phyloP scores from a whole-genome alignment of 164 flowering plant species.

The Brasenia schreberi region DNA sequence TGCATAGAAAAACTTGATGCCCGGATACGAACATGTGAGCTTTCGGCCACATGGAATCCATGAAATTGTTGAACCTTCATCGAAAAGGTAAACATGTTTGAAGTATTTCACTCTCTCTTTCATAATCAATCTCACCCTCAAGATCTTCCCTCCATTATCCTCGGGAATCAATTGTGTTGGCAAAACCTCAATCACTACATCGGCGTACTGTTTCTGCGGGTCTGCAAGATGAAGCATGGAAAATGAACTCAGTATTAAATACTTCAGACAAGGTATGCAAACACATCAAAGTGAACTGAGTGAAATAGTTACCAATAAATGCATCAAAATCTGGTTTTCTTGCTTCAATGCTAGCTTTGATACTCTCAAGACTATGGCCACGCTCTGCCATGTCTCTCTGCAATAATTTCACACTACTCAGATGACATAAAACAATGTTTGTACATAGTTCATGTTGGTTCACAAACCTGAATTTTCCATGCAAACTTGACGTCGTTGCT shows the following conservation, averaged over 20 bases:
- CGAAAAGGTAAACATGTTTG: constrained; percentile 87
- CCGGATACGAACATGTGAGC: constrained; percentile 96
- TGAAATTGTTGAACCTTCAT: constrained; percentile 90
- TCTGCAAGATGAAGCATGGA: constrained; percentile 30
- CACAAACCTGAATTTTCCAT: constrained; percentile 91
- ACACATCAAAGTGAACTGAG: neutral
- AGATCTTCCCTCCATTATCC: constrained; percentile 77
- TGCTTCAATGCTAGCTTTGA: constrained; percentile 96
- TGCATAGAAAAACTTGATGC: constrained; percentile 83
- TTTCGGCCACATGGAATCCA: constrained; percentile 99
- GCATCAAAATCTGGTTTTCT: constrained; percentile 98
- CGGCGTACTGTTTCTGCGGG: constrained; percentile 95
- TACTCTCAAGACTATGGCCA: constrained; percentile 97
- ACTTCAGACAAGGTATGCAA: neutral
- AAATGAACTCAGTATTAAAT: neutral
- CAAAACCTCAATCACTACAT: constrained; percentile 91
- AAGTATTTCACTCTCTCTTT: constrained; percentile 80
- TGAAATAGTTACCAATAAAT: constrained; percentile 51
- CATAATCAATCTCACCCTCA: constrained; percentile 83
- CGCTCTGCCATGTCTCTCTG: constrained; percentile 99
- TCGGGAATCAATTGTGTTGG: constrained; percentile 91
- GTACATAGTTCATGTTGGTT: neutral
- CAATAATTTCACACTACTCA: neutral
- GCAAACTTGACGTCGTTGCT: constrained; percentile 98
- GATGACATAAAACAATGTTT: neutral